A percentile compares a stretch with the other conserved stretches of the same genome.
phyloP scores from a whole-genome alignment of 169 alveolate species.

The Toxoplasma gondii region DNA sequence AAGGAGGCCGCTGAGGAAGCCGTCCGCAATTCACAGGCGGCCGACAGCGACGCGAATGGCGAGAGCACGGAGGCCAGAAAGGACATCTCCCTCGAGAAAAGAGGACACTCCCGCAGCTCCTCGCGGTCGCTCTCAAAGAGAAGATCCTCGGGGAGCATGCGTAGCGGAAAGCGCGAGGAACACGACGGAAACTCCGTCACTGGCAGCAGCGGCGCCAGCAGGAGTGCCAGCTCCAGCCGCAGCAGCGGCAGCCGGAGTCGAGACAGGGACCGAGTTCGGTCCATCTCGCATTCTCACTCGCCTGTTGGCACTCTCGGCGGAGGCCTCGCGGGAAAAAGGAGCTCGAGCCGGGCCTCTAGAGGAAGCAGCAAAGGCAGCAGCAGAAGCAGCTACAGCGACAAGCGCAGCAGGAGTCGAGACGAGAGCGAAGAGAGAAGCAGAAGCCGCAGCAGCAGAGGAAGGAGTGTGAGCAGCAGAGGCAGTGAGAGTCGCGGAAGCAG shows the following conservation, averaged over 20 bases:
- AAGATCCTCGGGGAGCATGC: not conserved
- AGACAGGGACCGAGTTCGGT: not conserved
- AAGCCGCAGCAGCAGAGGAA: not conserved
- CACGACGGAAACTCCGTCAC: not conserved
- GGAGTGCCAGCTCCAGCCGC: slow-evolving; percentile 26
- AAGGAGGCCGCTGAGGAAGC: slow-evolving; percentile 32
- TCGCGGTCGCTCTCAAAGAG: not conserved
- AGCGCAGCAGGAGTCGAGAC: not conserved
- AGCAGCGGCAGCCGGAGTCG: slow-evolving; percentile 20
- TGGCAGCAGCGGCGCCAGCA: not conserved
- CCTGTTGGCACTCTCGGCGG: slow-evolving; percentile 31
- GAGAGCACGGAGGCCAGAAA: not conserved
- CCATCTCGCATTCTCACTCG: slow-evolving; percentile 16
- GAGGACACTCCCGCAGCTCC: not conserved
- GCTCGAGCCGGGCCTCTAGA: not conserved
- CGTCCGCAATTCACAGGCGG: not conserved
- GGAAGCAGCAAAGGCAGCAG: not conserved
- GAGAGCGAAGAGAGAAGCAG: not conserved
- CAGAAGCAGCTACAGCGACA: not conserved
- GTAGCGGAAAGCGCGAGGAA: not conserved
- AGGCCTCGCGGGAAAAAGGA: not conserved
- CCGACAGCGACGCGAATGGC: not conserved
- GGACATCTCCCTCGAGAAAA: not conserved
- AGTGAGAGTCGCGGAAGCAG: not conserved
- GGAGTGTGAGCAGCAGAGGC: not conserved